Percentiles rank a stretch among this genome's conserved stretches.
phyloP scores from a whole-genome alignment of 257 asterid species.

The Solanum peruvianum region DNA sequence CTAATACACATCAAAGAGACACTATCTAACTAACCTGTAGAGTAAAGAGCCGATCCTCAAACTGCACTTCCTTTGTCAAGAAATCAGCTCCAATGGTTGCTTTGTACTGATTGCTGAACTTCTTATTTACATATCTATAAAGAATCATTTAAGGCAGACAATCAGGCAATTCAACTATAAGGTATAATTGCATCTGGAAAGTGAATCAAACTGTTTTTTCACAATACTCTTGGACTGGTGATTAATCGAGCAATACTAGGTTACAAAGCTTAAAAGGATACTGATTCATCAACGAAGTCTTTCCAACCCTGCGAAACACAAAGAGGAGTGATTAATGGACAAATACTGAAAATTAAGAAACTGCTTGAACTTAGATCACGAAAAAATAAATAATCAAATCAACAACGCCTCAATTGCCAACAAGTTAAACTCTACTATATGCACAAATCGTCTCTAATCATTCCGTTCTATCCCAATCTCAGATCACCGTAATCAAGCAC shows the following conservation, averaged over 20 bases:
- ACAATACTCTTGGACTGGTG: not conserved
- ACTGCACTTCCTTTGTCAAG: conserved; percentile 94
- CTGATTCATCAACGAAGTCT: conserved; percentile 99
- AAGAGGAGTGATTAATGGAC: not conserved
- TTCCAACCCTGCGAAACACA: conserved; percentile 83
- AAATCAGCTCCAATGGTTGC: conserved; percentile 99
- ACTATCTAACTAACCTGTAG: conserved; percentile 53
- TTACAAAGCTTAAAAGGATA: conserved; percentile 35
- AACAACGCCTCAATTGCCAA: not conserved
- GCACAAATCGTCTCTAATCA: not conserved
- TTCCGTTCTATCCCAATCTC: not conserved
- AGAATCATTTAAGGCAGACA: conserved; percentile 37
- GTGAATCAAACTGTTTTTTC: not conserved
- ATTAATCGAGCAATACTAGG: not conserved
- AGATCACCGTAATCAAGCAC: not conserved
- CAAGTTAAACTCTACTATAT: not conserved
- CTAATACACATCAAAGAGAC: not conserved
- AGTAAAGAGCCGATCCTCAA: conserved; percentile 91
- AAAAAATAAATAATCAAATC: not conserved
- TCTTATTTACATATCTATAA: conserved; percentile 90
- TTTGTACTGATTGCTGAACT: conserved; percentile 97
- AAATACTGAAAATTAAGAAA: not conserved
- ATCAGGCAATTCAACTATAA: not conserved
- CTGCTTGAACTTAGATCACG: not conserved
- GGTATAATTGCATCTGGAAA: not conserved